Evolutionary conservation across 1,284 basidiomycete genomes (phyloP).

Genomic region (Ustilago nuda): DNA sequence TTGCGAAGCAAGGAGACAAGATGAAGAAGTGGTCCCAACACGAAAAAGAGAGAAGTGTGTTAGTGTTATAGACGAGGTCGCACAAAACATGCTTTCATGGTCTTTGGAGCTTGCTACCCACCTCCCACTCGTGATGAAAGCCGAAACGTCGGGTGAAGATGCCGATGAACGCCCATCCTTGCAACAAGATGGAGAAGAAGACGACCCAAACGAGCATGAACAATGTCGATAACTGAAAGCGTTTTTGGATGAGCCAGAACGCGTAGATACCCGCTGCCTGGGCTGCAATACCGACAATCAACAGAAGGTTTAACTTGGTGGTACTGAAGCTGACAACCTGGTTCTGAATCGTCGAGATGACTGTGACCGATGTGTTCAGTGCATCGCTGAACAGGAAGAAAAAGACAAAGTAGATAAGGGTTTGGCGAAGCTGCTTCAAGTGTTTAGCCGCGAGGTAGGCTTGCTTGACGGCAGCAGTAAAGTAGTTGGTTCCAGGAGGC

Average conservation of each 20-base stretch:
- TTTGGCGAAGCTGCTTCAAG: slow-evolving; percentile 21
- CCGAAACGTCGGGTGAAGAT: slow-evolving; percentile 82
- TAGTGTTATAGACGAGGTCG: neutral
- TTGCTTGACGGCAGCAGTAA: slow-evolving; percentile 74
- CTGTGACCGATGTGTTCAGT: slow-evolving; percentile 83
- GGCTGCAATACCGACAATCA: slow-evolving; percentile 81
- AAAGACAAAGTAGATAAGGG: slow-evolving; percentile 74
- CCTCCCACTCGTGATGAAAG: slow-evolving; percentile 44
- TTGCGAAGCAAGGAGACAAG: neutral
- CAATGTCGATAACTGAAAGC: slow-evolving; percentile 78
- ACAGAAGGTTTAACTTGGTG: slow-evolving; percentile 76
- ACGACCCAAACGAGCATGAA: slow-evolving; percentile 79
- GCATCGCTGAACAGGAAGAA: slow-evolving; percentile 81
- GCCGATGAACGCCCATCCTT: slow-evolving; percentile 87
- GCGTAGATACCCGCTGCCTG: slow-evolving; percentile 79
- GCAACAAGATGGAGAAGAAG: slow-evolving; percentile 80
- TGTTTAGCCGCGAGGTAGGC: slow-evolving; percentile 31
- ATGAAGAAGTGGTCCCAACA: neutral
- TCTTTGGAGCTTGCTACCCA: slow-evolving; percentile 6
- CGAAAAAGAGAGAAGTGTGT: neutral
- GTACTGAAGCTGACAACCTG: slow-evolving; percentile 80
- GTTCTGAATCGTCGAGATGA: slow-evolving; percentile 82
- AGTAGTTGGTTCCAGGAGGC: slow-evolving; percentile 76
- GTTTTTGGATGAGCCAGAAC: slow-evolving; percentile 80
- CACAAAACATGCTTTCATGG: neutral